Conservation (phyloP, 345 rosid species). For the Diplotaxis tenuifolia region DNA sequence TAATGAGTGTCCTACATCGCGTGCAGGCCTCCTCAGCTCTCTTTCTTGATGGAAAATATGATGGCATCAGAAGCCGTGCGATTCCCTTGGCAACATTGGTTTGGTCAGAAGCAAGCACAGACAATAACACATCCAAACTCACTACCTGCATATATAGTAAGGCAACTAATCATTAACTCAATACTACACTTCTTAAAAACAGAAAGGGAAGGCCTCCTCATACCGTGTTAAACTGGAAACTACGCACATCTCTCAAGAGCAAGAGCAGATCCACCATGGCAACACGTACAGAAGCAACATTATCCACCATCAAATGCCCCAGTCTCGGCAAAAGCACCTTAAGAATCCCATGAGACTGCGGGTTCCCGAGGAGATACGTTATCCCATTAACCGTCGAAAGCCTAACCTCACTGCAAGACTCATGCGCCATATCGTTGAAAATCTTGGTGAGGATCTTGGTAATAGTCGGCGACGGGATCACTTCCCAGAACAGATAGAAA, state of each 20-base stretch:
- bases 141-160: constrained; percentile 59
- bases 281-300: constrained; percentile 53
- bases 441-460: constrained; percentile 65
- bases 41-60: constrained; percentile 79
- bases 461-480: constrained; percentile 76
- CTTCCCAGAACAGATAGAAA: constrained; percentile 91
- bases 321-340: constrained; percentile 83
- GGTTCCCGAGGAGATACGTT: constrained; percentile 83
- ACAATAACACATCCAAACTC: constrained; percentile 55
- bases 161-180: constrained; percentile 16
- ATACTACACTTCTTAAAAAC: constrained; percentile 2
- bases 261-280: constrained; percentile 82
- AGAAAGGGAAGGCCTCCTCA: neutral
- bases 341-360: constrained; percentile 82
- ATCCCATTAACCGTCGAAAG: constrained; percentile 79
- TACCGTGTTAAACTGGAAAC: constrained; percentile 91
- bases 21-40: constrained; percentile 71
- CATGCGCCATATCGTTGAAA: constrained; percentile 69
- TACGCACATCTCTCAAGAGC: constrained; percentile 56
- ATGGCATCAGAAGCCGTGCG: constrained; percentile 71
- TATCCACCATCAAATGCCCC: constrained; percentile 69
- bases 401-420: constrained; percentile 74
- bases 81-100: constrained; percentile 73
- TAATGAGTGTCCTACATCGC: constrained; percentile 73
- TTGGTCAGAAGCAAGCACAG: constrained; percentile 68